phyloP scores from a whole-genome alignment of 768 basidiomycete genomes.

The Termitomyces sp. region DNA sequence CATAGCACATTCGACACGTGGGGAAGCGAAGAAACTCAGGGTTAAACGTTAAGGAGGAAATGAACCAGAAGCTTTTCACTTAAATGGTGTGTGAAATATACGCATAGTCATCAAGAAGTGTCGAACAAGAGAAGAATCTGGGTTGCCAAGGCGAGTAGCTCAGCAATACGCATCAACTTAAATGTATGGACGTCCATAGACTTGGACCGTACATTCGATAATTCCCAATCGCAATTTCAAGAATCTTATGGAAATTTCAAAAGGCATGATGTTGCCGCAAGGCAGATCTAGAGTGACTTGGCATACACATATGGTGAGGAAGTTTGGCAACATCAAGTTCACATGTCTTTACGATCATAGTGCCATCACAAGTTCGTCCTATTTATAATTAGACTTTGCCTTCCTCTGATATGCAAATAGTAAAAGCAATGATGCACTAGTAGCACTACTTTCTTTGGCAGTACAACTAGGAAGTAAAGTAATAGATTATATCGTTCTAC shows the following conservation, averaged over 20 bases:
- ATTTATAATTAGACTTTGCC: too few relatives aligned
- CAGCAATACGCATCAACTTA: background rate
- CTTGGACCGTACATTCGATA: background rate
- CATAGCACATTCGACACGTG: background rate
- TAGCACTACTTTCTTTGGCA: background rate
- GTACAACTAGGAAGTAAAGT: background rate
- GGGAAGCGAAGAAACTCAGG: background rate
- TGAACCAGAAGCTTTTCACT: background rate
- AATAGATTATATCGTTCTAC: background rate
- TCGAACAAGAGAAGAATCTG: background rate
- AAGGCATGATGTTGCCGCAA: background rate
- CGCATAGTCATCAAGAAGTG: background rate
- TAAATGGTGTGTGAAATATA: background rate
- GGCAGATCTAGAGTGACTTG: background rate
- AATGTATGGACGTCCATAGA: background rate
- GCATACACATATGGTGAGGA: background rate
- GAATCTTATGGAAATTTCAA: background rate
- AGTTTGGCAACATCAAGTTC: background rate
- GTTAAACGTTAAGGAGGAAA: background rate
- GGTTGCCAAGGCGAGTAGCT: background rate
- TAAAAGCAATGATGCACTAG: too few relatives aligned
- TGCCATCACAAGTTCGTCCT: too few relatives aligned
- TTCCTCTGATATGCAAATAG: too few relatives aligned
- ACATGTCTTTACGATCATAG: background rate
- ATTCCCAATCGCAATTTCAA: background rate